phyloP scores from a whole-genome alignment of 208 protist species.

The Balamuthia mandrillaris region DNA sequence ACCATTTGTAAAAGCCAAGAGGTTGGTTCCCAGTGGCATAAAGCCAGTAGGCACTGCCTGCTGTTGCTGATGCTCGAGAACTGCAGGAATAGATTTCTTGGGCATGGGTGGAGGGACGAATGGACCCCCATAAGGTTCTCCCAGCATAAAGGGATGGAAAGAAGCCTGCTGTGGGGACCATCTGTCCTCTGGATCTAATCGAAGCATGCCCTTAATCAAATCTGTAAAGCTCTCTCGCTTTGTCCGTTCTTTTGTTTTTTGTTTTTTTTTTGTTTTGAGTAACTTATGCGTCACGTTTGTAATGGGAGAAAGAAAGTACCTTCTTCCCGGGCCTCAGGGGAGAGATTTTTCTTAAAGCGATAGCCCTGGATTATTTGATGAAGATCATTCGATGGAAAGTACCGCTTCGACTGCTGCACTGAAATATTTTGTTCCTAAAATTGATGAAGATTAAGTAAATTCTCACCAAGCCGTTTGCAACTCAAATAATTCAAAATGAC shows the following conservation, averaged over 20 bases:
- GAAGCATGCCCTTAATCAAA: constrained; percentile 25
- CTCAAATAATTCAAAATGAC: neutral
- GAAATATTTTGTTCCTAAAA: neutral
- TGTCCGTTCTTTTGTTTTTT: neutral
- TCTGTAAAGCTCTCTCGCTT: neutral
- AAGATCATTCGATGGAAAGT: neutral
- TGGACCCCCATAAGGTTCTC: neutral
- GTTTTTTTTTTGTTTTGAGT: neutral
- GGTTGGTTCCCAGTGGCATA: neutral
- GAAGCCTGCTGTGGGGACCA: constrained; percentile 22
- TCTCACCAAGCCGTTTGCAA: neutral
- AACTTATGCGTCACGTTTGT: neutral
- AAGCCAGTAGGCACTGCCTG: neutral
- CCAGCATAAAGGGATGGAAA: constrained; percentile 42
- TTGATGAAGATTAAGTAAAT: neutral
- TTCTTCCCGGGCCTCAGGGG: neutral
- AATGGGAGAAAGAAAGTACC: neutral
- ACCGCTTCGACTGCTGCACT: neutral
- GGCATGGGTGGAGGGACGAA: neutral
- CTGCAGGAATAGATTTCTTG: neutral
- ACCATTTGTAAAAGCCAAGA: too few species aligned
- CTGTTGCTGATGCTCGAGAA: neutral
- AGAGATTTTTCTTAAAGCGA: neutral
- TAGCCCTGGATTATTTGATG: neutral
- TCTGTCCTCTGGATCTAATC: neutral